Evolutionary conservation across 2,329 filamentous ascomycete species (phyloP), one percentile per base, ranked within the genome.

Genomic region (Fusarium pseudoanthophilum): DNA sequence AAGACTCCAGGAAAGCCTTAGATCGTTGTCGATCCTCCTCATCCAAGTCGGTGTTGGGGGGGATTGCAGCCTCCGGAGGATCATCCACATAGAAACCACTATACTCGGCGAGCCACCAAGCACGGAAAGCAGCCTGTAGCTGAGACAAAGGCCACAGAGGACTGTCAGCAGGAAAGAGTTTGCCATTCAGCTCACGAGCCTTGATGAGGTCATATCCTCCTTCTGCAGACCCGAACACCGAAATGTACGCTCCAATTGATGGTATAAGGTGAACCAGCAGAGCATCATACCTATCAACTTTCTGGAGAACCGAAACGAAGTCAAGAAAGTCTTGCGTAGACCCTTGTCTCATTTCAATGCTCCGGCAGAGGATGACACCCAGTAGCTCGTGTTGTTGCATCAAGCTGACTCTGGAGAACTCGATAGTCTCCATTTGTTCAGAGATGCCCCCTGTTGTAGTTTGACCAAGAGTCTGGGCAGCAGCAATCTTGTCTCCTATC

Each of bases 101-200:
- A 82, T 98, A 98, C 78, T 98, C 95, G 37, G 94, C 92, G 52
- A 98, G 88, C 96, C 96, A 99, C 88, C 93, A 95, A 9, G 92
- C 90, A 61, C 90, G 88, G 18, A 95, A 88, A 7, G 94, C 92
- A 51, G 95, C 93, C 76, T 95, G 92, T 18, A 98, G 87, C 75
- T 92, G 92, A 21, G 91, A 86, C 43, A 97, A 81, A 28, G 88
- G 86, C 93, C 95, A 97, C 21, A 87, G 84, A 46, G 92, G 85
- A 67, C 91, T 89, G 56, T 95, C 92, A 51, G 89, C 85, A 42
- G 89, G 87, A 73, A 92, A 90, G 28, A 98, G 86, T 40, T 90
- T 85, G 20, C 87, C 83, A 78, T 97, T 91, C 3, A 98, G 83
- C 43, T 90, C 86, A 72, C 92, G 89, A 18, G 93, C 93, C 74